Conservation (phyloP, 2,329 filamentous ascomycete genomes). For the Thermoascus crustaceus region DNA sequence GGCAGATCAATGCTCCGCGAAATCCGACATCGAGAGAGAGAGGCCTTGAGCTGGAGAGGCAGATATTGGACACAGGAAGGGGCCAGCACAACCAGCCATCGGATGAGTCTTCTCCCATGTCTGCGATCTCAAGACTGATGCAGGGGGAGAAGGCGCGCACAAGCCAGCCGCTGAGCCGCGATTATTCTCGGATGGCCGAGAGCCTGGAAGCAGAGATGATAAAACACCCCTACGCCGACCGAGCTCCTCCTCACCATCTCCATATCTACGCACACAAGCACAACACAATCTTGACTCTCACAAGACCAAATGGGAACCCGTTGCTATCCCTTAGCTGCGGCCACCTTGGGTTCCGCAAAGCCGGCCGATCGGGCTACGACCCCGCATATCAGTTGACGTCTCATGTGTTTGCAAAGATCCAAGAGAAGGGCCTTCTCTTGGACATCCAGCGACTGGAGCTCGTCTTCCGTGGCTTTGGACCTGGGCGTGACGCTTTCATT, state of each 20-base stretch:
- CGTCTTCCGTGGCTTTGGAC: constrained; percentile 74
- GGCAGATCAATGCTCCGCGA: constrained; percentile 9
- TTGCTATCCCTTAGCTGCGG: constrained; percentile 75
- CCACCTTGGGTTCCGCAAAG: constrained; percentile 86
- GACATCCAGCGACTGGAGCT: constrained; percentile 74
- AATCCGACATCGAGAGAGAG: constrained; percentile 11
- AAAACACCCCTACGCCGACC: constrained; percentile 28
- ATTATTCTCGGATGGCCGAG: constrained; percentile 26
- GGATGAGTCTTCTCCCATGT: constrained; percentile 17
- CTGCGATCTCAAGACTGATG: constrained; percentile 25
- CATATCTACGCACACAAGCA: constrained; percentile 83
- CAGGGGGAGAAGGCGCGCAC: constrained; percentile 16
- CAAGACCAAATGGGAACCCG: constrained; percentile 68
- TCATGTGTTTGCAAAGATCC: constrained; percentile 74
- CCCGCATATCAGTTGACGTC: constrained; percentile 83
- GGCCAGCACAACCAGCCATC: constrained; percentile 10
- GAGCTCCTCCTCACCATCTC: constrained; percentile 62
- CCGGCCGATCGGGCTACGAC: constrained; percentile 73
- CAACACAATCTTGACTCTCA: constrained; percentile 90
- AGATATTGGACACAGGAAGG: constrained; percentile 18
- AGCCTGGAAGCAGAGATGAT: constrained; percentile 28
- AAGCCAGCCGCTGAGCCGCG: constrained; percentile 14
- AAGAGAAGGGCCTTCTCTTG: constrained; percentile 68
- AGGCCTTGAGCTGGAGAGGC: constrained; percentile 19
- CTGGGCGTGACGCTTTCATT: constrained; percentile 76